Evolutionary conservation across 345 rosid species (phyloP), one percentile per base, ranked within the genome.

Genomic region (Trapa incisa): DNA sequence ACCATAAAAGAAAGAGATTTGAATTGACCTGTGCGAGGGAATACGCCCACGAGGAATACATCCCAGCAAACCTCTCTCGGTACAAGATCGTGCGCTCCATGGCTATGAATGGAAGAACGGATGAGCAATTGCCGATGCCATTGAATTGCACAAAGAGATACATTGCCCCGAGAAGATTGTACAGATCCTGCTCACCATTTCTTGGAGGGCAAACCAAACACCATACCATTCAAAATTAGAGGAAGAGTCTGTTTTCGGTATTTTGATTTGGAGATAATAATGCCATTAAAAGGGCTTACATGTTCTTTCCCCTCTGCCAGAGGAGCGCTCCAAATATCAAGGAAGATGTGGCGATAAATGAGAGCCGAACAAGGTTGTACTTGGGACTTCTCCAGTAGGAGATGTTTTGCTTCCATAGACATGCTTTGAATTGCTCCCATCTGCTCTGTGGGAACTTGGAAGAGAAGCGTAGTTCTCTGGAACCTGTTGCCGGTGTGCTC

Each of bases 1-100:
- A 56, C 10, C 47, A 36, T 39, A 1, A 41, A 14, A 9, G 14
- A 22, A 57, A 43, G 54, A 6, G 16, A 13, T 7, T 9, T 22
- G 22, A 22, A 60, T 8, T 6, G 16, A 88, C 96, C 87, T 89
- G 87, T 67, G 92, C 77, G 57, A 79, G 68, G 48, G 90, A 76
- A 75, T 83, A 83, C 7, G 88, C 80, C 87, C 80, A 77, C 29
- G 87, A 76, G 9, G 87, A 79, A 75, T 85, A 87, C 91, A 84
- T 83, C 52, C 84, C 67, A 0, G 87, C 78, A 66, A 85, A 85
- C 65, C 81, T 83, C 77, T 89, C 91, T 2, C 91, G 82, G 74
- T 82, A 89, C 37, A 85, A 61, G 2, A 83, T 71, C 29, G 22
- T 72, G 16, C 88, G 72, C 47, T 87, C 82, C 0, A 74, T 70